Base-by-base conservation (phyloP, 306 rosid genomes). In the Vigna radiata region DNA sequence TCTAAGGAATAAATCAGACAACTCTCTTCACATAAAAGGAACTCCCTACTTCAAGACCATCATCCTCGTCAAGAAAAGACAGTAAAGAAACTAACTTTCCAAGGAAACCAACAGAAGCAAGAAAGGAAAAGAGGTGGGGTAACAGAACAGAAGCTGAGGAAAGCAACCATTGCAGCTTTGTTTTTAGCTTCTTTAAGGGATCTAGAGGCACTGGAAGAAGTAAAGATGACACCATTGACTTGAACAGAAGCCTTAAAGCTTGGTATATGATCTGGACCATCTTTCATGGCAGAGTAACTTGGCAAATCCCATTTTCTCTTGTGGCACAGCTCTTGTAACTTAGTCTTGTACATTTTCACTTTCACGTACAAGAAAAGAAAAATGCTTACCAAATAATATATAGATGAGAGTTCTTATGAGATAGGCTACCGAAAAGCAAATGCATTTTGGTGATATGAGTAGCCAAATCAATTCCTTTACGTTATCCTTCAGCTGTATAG, bases 301-400 rank as follows among this genome's bases (percentile, higher is more conserved):
- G 96, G 94, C 73, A 86, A 71, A 39, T 48, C 72, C 91, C 90
- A 89, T 9, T 60, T 55, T 74, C 83, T 87, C 75, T 67, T 52
- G 18, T 90, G 94, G 79, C 97, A 90, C 3, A 92, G 56, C 67
- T 89, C 91, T 47, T 92, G 92, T 76, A 92, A 73, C 86, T 63
- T 82, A 1, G 81, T 37, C 89, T 89, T 90, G 85, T 86, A 87
- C 97, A 90, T 92, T 60, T 55, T 82, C 18, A 14, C 39, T n/a
- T 55, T 37, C 73, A 58, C 68, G 48, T 62, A 53, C 46, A n/a
- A 31, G 1, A 67, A 2, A 17, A 7, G 3, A 21, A n/a, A 16
- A 48, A 4, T 15, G 7, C 49, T 68, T 25, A 23, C 67, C 47
- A 43, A 39, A 41, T 31, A 23, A 7, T 15, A 44, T 29, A n/a